Base-by-base conservation (phyloP, 805 yeast species). In the Myxozyma melibiosi region DNA sequence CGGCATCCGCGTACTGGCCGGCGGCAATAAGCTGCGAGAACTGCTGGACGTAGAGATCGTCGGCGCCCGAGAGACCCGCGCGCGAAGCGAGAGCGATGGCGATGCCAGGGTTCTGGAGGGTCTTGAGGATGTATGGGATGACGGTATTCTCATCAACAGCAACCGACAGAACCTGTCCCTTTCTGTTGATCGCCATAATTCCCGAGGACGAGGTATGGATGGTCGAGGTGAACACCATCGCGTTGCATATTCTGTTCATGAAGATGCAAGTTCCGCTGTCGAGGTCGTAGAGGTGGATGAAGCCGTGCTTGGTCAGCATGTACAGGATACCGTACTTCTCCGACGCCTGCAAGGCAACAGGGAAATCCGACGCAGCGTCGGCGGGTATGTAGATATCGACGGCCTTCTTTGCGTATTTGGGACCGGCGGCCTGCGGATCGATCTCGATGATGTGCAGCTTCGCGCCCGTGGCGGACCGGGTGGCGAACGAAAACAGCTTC, bases 21-120 rank as follows among this genome's bases (percentile, higher is more conserved):
- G 84, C 84, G 64, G 83, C 81, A 67, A 94, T 79, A 67, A 85
- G 80, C 71, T 84, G 84, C 69, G 90, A 95, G 76, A 94, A 94
- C 75, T 92, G 98, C 74, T 90, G 96, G 58, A 80, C 76, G 74
- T 94, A 91, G 62, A 94, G 79, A 68, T 84, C 85, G 72, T 94
- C 99, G 47, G 98, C 99, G 65, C 99, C 99, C 41, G 96, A 94
- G 68, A 94, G 82, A 1, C 96, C 96, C 69, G 97, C 97, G 73
- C 98, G 87, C 2, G 96, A 83, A 27, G 98, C 95, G 63, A 94
- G 81, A 9, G 90, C 79, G 59, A 94, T 78, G 2, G 97, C 99
- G 67, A 94, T 78, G 22, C 86, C 80, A 31, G 92, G 90, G 70
- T 94, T 92, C 52, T 92, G 84, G 61, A 94, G 80, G 71, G 88